Base-by-base conservation (phyloP, 164 flowering plant species). In the Saururus chinensis region DNA sequence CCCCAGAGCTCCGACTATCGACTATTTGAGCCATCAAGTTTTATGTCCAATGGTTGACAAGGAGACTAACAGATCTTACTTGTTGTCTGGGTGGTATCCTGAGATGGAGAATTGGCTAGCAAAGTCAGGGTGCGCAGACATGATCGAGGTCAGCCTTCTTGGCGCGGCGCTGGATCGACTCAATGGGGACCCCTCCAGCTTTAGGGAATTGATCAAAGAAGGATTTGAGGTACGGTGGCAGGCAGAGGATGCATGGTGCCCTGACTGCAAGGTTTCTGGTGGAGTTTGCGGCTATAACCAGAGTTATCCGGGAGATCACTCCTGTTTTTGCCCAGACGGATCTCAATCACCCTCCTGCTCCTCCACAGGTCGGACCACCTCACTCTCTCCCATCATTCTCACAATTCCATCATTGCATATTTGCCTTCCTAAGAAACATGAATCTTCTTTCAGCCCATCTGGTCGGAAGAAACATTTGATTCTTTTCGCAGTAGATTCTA, bases 321-420 rank as follows among this genome's bases (percentile, higher is more conserved):
- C 56, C 23, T n/a, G 56, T 20, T 53, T 53, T n/a, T 53, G 56
- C 24, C 22, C 56, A 53, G 56, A 53, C 11, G 56, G 56, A n/a
- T n/a, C 56, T 19, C 22, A 1, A 9, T 53, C 21, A 8, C 23
- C 23, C 24, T 22, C 56, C 56, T 53, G 56, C 56, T 4, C 23
- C 10, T 8, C 56, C 56, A 22, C 56, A 53, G 56, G 24, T n/a
- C 11, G 12, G 10, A 19, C 11, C 24, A 53, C 4, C 11, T 45
- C 23, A 17, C 56, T 9, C 21, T 53, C 22, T n/a, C 19, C 7
- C 19, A 17, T 6, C 21, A 19, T 19, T 53, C 9, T 53, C 24
- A 19, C 22, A 4, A 53, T 4, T 53, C 19, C 8, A 53, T 53
- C 21, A 19, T 19, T 53, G 22, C 56, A 0, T 53, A 19, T n/a